These are phyloP conservation scores for Heteromeles arbutifolia DNA, from an alignment of 306 rosid genomes.

Conservation along the genomic window DNA sequence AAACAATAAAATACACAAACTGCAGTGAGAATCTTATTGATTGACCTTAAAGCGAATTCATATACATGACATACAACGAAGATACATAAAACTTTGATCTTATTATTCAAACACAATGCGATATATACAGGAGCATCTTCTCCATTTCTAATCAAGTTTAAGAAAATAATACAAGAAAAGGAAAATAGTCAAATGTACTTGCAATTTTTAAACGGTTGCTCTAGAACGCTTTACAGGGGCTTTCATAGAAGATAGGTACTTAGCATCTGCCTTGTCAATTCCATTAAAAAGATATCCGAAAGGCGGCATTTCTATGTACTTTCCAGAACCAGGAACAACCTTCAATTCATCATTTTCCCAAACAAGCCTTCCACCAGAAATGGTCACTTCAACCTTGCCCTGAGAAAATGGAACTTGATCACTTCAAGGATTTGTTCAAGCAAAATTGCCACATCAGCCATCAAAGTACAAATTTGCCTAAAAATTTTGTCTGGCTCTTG, in stretches of 20 bases:
- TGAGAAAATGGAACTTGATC: constrained; percentile 26
- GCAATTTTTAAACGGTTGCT: not conserved
- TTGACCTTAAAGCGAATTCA: not conserved
- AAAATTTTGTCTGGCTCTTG: too few relatives aligned
- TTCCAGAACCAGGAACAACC: constrained; percentile 70
- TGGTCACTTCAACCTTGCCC: constrained; percentile 93
- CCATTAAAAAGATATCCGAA: constrained; percentile 62
- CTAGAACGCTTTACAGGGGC: constrained; percentile 62
- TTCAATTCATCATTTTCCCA: constrained; percentile 82
- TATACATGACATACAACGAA: not conserved
- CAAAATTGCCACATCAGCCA: not conserved
- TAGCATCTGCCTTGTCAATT: constrained; percentile 52
- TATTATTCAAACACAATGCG: not conserved
- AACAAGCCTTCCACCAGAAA: constrained; percentile 83
- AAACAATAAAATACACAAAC: not conserved
- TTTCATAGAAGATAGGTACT: constrained; percentile 55
- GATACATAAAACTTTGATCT: not conserved
- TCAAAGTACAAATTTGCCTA: too few relatives aligned
- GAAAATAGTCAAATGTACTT: not conserved
- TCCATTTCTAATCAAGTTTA: not conserved
- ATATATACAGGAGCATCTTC: not conserved
- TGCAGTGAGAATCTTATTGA: not conserved
- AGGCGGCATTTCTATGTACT: constrained; percentile 66
- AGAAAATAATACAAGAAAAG: not conserved
- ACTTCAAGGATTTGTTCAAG: constrained; percentile 43